Conservation (phyloP, 2,329 filamentous ascomycete species). For the Neospermospora avenae region DNA sequence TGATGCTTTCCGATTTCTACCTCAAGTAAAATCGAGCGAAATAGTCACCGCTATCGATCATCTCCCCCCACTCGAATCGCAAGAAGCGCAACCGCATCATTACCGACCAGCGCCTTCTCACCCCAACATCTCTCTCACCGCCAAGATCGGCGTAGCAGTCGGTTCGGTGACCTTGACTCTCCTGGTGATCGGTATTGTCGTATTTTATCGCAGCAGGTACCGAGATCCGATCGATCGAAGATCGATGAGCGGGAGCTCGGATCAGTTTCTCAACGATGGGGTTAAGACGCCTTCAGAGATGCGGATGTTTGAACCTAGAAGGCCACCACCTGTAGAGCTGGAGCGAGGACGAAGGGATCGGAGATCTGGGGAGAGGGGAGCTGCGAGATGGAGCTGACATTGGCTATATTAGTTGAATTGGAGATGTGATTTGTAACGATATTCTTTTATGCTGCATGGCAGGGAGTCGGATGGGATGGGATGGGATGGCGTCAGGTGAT, state of each 20-base stretch:
- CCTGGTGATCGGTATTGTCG: neutral
- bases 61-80: neutral
- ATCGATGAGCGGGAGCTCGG: neutral
- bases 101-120: slow-evolving; percentile 1
- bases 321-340: neutral
- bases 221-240: neutral
- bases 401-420: neutral
- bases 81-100: neutral
- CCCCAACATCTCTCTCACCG: neutral
- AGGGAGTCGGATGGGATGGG: neutral
- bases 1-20: slow-evolving; percentile 4
- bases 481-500: neutral
- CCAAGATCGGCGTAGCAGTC: slow-evolving; percentile 3
- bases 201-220: neutral
- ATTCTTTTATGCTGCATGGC: neutral
- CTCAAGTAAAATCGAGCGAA: neutral
- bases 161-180: neutral
- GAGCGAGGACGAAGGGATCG: neutral
- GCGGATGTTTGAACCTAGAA: neutral
- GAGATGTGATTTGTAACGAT: neutral
- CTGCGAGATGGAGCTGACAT: neutral
- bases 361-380: neutral
- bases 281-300: neutral
- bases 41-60: neutral
- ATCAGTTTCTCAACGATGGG: neutral